Conservation (phyloP, 2,329 filamentous ascomycete genomes). For the Thermomyces lanuginosus region DNA sequence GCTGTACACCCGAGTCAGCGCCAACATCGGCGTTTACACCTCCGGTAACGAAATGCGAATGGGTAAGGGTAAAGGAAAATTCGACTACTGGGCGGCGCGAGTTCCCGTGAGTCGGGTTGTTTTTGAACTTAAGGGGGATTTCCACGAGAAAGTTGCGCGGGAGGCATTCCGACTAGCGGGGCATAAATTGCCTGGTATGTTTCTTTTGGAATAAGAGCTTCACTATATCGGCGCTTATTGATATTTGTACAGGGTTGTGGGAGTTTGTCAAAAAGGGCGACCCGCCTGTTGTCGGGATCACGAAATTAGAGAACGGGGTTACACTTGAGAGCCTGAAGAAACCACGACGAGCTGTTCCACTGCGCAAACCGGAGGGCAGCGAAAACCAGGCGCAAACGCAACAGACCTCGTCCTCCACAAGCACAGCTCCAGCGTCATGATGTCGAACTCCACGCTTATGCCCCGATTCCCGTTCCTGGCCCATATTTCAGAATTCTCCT, state of each 20-base stretch:
- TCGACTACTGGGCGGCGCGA: slow-evolving; percentile 89
- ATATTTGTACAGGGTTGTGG: slow-evolving; percentile 36
- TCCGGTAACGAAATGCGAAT: slow-evolving; percentile 96
- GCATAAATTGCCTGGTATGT: slow-evolving; percentile 79
- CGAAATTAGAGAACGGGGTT: slow-evolving; percentile 65
- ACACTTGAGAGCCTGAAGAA: slow-evolving; percentile 71
- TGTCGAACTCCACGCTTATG: slow-evolving; percentile 16
- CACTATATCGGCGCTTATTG: background rate
- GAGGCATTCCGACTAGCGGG: slow-evolving; percentile 90
- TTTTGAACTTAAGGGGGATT: slow-evolving; percentile 77
- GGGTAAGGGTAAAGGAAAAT: slow-evolving; percentile 96
- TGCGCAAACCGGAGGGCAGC: slow-evolving; percentile 16
- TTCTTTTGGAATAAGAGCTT: background rate
- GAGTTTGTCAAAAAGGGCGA: slow-evolving; percentile 92
- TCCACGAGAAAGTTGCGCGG: slow-evolving; percentile 86
- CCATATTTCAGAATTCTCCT: slow-evolving; percentile 40
- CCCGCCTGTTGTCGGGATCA: slow-evolving; percentile 76
- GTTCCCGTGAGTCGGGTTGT: slow-evolving; percentile 81
- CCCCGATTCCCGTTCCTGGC: slow-evolving; percentile 39
- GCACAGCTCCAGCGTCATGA: slow-evolving; percentile 9
- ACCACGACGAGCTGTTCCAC: slow-evolving; percentile 51
- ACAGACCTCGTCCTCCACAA: slow-evolving; percentile 21
- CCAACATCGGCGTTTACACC: slow-evolving; percentile 88
- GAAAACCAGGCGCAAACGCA: slow-evolving; percentile 17
- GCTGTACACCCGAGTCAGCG: slow-evolving; percentile 76